Conservation (phyloP, 345 rosid species). For the Salix viminalis region DNA sequence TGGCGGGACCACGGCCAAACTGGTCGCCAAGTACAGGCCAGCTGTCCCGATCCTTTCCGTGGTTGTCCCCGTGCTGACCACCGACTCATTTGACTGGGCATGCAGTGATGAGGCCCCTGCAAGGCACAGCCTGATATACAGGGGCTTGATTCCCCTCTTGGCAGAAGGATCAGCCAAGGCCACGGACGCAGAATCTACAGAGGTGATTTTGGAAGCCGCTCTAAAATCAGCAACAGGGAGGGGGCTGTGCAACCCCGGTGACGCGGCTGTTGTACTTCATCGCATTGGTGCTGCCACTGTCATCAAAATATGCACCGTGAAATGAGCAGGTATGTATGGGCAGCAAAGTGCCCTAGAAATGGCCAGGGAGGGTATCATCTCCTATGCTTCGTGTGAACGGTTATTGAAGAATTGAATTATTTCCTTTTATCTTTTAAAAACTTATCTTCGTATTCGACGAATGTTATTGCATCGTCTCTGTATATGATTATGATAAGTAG, state of each 20-base stretch:
- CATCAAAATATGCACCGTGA: conserved; percentile 79
- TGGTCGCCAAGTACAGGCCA: conserved; percentile 90
- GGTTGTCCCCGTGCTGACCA: conserved; percentile 75
- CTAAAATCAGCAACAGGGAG: conserved; percentile 56
- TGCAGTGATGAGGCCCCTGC: conserved; percentile 92
- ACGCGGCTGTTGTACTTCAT: conserved; percentile 77
- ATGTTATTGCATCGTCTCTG: too few species aligned
- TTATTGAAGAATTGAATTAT: background rate
- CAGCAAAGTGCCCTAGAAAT: background rate
- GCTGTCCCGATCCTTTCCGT: conserved; percentile 90
- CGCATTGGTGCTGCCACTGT: conserved; percentile 85
- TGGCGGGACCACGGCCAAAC: conserved; percentile 81
- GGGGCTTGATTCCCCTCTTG: conserved; percentile 80
- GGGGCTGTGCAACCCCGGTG: conserved; percentile 66
- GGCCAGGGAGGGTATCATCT: background rate
- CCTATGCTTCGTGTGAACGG: background rate
- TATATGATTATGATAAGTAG: too few species aligned
- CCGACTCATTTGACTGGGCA: conserved; percentile 83
- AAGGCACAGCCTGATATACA: conserved; percentile 73
- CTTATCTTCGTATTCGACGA: too few species aligned
- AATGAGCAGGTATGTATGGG: conserved; percentile 23
- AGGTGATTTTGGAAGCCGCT: conserved; percentile 69
- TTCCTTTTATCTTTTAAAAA: background rate
- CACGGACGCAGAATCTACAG: conserved; percentile 83
- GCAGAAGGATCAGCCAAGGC: conserved; percentile 94